Conservation (phyloP, 2,329 filamentous ascomycete species). For the Massarina eburnea region DNA sequence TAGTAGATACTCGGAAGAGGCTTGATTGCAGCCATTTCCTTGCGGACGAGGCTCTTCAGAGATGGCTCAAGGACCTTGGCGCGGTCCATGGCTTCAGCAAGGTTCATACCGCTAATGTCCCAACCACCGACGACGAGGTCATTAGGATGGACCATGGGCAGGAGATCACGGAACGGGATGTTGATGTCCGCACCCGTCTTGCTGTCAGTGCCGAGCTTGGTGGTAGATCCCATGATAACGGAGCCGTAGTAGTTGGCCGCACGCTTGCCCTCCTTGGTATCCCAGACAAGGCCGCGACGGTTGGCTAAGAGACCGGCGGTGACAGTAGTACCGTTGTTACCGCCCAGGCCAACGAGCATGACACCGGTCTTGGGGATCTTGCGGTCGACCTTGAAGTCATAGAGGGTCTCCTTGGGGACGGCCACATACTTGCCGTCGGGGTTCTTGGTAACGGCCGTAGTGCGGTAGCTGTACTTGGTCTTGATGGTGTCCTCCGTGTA, state of each 20-base stretch:
- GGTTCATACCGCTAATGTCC: constrained; percentile 92
- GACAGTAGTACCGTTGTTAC: constrained; percentile 97
- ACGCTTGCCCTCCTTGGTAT: constrained; percentile 85
- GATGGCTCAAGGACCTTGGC: constrained; percentile 94
- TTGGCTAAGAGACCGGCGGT: constrained; percentile 98
- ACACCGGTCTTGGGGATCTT: constrained; percentile 90
- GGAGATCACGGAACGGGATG: constrained; percentile 89
- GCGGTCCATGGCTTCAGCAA: constrained; percentile 92
- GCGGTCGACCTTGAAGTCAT: constrained; percentile 97
- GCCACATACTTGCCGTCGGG: constrained; percentile 78
- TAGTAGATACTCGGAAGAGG: constrained; percentile 97
- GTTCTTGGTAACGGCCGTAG: constrained; percentile 75
- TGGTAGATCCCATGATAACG: constrained; percentile 92
- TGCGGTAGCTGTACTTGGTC: constrained; percentile 95
- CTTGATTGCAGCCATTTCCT: constrained; percentile 88
- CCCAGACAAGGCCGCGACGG: constrained; percentile 81
- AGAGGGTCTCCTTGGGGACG: constrained; percentile 82
- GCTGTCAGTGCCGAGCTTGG: constrained; percentile 90
- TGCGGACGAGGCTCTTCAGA: constrained; percentile 83
- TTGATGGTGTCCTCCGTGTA: constrained; percentile 88
- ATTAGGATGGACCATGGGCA: constrained; percentile 97
- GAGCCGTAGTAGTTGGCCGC: constrained; percentile 98
- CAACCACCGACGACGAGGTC: constrained; percentile 93
- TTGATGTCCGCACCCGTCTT: constrained; percentile 88
- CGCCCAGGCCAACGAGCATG: constrained; percentile 97